These are phyloP conservation scores for Agrostemma githago DNA, from an alignment of 148 eudicot genomes.

Conservation along the genomic window DNA sequence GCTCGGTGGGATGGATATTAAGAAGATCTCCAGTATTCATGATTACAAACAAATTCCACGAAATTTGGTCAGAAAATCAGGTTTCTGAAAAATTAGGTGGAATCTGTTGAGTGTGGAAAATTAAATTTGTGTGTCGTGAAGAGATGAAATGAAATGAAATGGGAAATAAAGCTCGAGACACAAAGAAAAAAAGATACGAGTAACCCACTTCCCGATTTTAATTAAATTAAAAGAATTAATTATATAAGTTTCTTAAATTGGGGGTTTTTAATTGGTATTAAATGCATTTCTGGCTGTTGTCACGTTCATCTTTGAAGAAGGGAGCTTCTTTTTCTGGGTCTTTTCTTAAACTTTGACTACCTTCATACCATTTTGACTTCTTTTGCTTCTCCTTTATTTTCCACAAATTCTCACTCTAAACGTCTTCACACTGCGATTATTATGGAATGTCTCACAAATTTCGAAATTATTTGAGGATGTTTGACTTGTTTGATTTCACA, in stretches of 20 bases:
- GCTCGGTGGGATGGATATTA: slow-evolving; percentile 57
- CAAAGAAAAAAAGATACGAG: background rate
- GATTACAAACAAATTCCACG: slow-evolving; percentile 18
- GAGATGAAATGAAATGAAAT: slow-evolving; percentile 9
- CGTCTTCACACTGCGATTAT: too few relatives aligned
- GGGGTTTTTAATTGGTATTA: background rate
- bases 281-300: slow-evolving; percentile 11
- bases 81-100: slow-evolving; percentile 1
- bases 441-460: too few relatives aligned
- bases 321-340: slow-evolving; percentile 24
- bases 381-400: background rate
- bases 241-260: background rate
- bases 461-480: too few relatives aligned
- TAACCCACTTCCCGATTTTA: background rate
- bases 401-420: too few relatives aligned
- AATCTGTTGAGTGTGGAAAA: background rate
- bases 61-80: background rate
- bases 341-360: slow-evolving; percentile 25
- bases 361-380: background rate
- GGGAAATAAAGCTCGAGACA: background rate
- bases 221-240: background rate
- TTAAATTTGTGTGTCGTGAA: background rate
- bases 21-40: slow-evolving; percentile 66
- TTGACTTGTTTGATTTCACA: too few relatives aligned
- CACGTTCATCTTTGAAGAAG: slow-evolving; percentile 30